Evolutionary conservation across 306 rosid genomes (phyloP), one percentile per base, ranked within the genome.

Genomic region (Cicer yamashitae): DNA sequence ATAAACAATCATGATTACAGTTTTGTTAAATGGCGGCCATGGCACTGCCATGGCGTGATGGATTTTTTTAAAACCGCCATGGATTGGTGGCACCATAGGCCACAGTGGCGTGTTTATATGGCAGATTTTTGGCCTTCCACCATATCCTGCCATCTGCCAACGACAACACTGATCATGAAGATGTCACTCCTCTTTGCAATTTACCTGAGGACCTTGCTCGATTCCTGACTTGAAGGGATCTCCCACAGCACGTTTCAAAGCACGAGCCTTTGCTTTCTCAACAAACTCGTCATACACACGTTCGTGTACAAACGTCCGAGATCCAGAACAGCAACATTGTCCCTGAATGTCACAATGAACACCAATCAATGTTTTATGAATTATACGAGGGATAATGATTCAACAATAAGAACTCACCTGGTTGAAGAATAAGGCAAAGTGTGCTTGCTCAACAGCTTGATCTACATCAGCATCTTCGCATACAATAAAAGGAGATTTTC

Each of bases 161-260:
- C 34, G 34, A 30, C 34, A 30, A 3, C 34, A 30, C 34, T 30
- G 34, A 25, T 25, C 34, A 25, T 40, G 76, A 64, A 44, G 67
- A n/a, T 25, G 13, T 11, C 51, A 53, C 37, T 43, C 64, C 69
- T 64, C 25, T 5, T 77, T 37, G 67, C 39, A 74, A 73, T 73
- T 82, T 80, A 93, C 97, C 97, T 94, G 98, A 79, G 98, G 98
- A 83, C 98, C 97, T 86, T 94, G 97, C 84, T 94, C 98, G 67
- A 85, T 83, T 56, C 96, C 97, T 4, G 77, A 67, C 72, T 82
- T 88, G 86, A 90, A 94, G 39, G 96, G 98, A 87, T 94, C 98
- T 6, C 98, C 98, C 58, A 94, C 97, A 60, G 61, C 41, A 57
- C 98, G 97, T 59, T 82, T 94, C 30, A 79, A 48, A 12, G 98